phyloP scores from a whole-genome alignment of 2,329 filamentous ascomycete species.

The Aspergillus pseudoviridinutans region DNA sequence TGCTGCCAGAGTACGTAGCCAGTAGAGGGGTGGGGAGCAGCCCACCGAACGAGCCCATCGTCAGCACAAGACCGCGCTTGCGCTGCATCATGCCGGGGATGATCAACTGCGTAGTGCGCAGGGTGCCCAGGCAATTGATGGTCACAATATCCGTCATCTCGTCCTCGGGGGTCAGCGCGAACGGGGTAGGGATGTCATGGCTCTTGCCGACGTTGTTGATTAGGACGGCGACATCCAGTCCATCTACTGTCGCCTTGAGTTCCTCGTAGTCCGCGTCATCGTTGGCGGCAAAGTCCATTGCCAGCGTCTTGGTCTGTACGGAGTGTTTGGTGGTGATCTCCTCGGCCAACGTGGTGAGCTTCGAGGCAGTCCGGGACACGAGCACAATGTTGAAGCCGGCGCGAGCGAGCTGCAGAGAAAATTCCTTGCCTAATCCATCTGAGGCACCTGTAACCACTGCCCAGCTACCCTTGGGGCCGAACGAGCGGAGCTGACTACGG shows the following conservation, averaged over 20 bases:
- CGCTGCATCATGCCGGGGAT: conserved; percentile 80
- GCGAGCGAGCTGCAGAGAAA: conserved; percentile 78
- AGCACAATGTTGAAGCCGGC: conserved; percentile 95
- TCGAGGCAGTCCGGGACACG: conserved; percentile 90
- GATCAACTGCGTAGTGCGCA: conserved; percentile 81
- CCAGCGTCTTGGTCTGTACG: conserved; percentile 70
- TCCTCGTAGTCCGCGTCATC: conserved; percentile 73
- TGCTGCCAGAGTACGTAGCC: conserved; percentile 95
- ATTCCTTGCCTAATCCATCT: conserved; percentile 96
- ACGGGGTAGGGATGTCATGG: conserved; percentile 88
- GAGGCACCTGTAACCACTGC: conserved; percentile 92
- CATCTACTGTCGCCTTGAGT: conserved; percentile 64
- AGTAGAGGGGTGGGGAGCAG: conserved; percentile 87
- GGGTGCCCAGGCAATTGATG: conserved; percentile 89
- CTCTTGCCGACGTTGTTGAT: conserved; percentile 97
- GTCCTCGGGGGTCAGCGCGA: conserved; percentile 70
- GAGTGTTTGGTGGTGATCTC: conserved; percentile 69
- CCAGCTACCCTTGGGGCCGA: conserved; percentile 89
- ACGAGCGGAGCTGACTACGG: conserved; percentile 71
- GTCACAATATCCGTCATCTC: conserved; percentile 89
- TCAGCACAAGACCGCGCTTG: conserved; percentile 83
- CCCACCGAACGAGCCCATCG: conserved; percentile 95
- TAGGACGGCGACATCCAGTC: conserved; percentile 77
- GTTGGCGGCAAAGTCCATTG: conserved; percentile 89
- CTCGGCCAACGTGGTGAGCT: conserved; percentile 71